Percentiles rank a stretch among this genome's conserved stretches.
Conservation (phyloP, 345 rosid genomes). For the Noccaea bulbosa region DNA sequence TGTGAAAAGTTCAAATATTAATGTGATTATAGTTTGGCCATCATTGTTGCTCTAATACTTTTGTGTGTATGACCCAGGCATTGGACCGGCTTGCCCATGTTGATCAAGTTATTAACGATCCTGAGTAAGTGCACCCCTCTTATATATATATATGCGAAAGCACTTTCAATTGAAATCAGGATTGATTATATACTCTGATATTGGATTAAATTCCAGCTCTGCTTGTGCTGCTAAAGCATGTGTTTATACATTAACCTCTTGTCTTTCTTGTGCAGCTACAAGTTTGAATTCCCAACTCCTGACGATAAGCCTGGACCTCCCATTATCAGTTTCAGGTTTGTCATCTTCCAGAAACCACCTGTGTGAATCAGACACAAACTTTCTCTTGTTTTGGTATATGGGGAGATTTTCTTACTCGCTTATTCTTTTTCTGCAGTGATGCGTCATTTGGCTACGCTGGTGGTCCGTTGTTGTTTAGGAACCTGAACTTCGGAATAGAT, state of each 20-base stretch:
- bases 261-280: slow-evolving; percentile 69
- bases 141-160: slow-evolving; percentile 14
- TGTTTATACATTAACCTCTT: slow-evolving; percentile 13
- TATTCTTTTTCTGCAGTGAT: slow-evolving; percentile 61
- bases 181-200: slow-evolving; percentile 23
- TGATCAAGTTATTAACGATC: slow-evolving; percentile 94
- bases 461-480: slow-evolving; percentile 82
- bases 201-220: not conserved
- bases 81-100: slow-evolving; percentile 89
- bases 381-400: slow-evolving; percentile 13
- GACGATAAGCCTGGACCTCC: slow-evolving; percentile 98
- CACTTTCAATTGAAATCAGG: not conserved
- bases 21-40: slow-evolving; percentile 29
- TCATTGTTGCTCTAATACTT: slow-evolving; percentile 24
- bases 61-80: slow-evolving; percentile 60
- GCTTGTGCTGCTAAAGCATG: too few relatives aligned
- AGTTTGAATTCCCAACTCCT: slow-evolving; percentile 99
- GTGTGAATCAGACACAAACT: slow-evolving; percentile 22
- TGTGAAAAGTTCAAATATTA: slow-evolving; percentile 39
- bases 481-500: slow-evolving; percentile 97
- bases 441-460: slow-evolving; percentile 99
- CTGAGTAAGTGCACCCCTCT: slow-evolving; percentile 72
- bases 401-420: slow-evolving; percentile 23
- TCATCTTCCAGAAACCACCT: slow-evolving; percentile 31
- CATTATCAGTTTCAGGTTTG: slow-evolving; percentile 97